A percentile compares a stretch with the other conserved stretches of the same genome.
phyloP scores from a whole-genome alignment of 2,329 filamentous ascomycete species.

The Cercospora sesami region DNA sequence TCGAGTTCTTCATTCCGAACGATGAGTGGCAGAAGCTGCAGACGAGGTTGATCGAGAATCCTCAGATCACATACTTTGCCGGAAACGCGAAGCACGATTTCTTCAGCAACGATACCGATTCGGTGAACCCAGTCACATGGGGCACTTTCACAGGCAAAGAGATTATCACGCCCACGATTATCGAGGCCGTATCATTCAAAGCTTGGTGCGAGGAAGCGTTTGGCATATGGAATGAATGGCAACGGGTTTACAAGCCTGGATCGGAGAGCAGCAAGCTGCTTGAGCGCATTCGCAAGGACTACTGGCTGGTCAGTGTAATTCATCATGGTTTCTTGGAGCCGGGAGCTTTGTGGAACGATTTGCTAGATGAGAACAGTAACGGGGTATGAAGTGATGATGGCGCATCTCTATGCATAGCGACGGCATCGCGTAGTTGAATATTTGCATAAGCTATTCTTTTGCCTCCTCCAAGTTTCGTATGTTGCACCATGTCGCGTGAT shows the following conservation, averaged over 20 bases:
- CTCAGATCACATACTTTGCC: slow-evolving; percentile 83
- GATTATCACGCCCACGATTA: slow-evolving; percentile 93
- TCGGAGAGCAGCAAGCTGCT: slow-evolving; percentile 72
- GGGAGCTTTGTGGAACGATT: slow-evolving; percentile 67
- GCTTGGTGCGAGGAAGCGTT: slow-evolving; percentile 97
- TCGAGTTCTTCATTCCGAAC: slow-evolving; percentile 86
- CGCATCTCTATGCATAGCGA: not conserved
- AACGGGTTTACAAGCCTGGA: slow-evolving; percentile 76
- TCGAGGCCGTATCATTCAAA: slow-evolving; percentile 89
- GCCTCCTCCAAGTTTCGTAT: not conserved
- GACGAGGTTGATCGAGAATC: slow-evolving; percentile 63
- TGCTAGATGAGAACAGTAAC: slow-evolving; percentile 16
- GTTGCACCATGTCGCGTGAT: not conserved
- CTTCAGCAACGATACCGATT: slow-evolving; percentile 63
- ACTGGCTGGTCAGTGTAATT: slow-evolving; percentile 89
- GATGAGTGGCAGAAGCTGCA: slow-evolving; percentile 70
- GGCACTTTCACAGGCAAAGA: slow-evolving; percentile 94
- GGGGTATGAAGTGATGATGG: slow-evolving; percentile 9
- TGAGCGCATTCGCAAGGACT: slow-evolving; percentile 64
- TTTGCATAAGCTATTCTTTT: not conserved
- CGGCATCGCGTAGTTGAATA: not conserved
- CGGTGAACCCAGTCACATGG: slow-evolving; percentile 94
- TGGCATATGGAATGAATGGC: slow-evolving; percentile 93
- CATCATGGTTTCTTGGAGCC: slow-evolving; percentile 74
- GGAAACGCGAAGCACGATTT: slow-evolving; percentile 77